These are phyloP conservation scores for Paramecium caudatum DNA, from an alignment of 73 alveolate genomes.

Conservation along the genomic window DNA sequence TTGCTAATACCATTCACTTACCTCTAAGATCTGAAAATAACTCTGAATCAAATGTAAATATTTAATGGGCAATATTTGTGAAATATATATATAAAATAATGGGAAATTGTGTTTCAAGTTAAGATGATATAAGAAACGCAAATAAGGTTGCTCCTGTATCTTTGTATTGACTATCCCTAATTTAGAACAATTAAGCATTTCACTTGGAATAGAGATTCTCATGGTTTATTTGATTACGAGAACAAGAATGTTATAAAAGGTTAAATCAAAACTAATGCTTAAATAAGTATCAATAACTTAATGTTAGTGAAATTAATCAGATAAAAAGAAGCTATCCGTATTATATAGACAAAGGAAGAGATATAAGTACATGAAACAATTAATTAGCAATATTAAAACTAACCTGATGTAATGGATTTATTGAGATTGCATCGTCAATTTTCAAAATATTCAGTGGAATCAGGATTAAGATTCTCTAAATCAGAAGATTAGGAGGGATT, in stretches of 20 bases:
- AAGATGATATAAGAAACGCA: slow-evolving; percentile 48
- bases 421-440: background rate
- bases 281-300: background rate
- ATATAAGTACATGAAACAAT: background rate
- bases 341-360: slow-evolving; percentile 52
- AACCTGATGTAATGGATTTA: slow-evolving; percentile 25
- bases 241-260: slow-evolving; percentile 78
- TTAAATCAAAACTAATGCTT: slow-evolving; percentile 69
- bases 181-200: slow-evolving; percentile 71
- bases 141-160: slow-evolving; percentile 42
- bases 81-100: background rate
- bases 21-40: background rate
- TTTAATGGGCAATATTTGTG: background rate
- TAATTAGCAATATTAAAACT: background rate
- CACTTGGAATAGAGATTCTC: slow-evolving; percentile 89
- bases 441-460: slow-evolving; percentile 28
- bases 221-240: slow-evolving; percentile 90
- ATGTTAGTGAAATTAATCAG: slow-evolving; percentile 23
- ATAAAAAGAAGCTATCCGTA: slow-evolving; percentile 16
- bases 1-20: background rate
- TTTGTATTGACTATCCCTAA: slow-evolving; percentile 4
- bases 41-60: background rate
- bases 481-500: slow-evolving; percentile 73
- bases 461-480: background rate
- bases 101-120: slow-evolving; percentile 68